These are phyloP conservation scores for Boletus sensibilis DNA, from an alignment of 768 basidiomycete genomes.

Conservation along the genomic window DNA sequence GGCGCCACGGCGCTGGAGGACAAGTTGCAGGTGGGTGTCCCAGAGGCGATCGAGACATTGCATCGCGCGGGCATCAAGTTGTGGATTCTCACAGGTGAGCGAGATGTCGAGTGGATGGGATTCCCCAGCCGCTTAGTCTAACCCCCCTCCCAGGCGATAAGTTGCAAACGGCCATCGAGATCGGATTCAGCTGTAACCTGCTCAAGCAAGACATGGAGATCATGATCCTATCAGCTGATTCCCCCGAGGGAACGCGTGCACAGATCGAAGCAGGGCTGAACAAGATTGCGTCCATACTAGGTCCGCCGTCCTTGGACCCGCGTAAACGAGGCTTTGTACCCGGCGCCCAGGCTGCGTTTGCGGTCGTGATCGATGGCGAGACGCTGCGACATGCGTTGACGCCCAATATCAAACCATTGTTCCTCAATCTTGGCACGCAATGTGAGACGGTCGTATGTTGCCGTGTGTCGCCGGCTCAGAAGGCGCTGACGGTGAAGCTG, in stretches of 20 bases:
- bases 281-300: slow-evolving; percentile 86
- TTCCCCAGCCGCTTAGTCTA: not conserved
- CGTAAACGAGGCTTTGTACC: slow-evolving; percentile 63
- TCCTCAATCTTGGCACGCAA: slow-evolving; percentile 90
- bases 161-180: slow-evolving; percentile 97
- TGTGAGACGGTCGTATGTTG: slow-evolving; percentile 99
- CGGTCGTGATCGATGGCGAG: slow-evolving; percentile 95
- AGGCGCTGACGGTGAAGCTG: slow-evolving; percentile 93
- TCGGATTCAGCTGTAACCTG: slow-evolving; percentile 93
- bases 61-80: slow-evolving; percentile 95
- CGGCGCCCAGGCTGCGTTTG: slow-evolving; percentile 74
- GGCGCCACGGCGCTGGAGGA: slow-evolving; percentile 97
- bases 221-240: slow-evolving; percentile 92
- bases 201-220: slow-evolving; percentile 94
- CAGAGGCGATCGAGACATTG: slow-evolving; percentile 90
- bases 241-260: slow-evolving; percentile 65
- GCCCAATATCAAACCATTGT: slow-evolving; percentile 75
- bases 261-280: slow-evolving; percentile 93
- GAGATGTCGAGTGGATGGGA: slow-evolving; percentile 10
- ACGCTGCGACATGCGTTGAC: slow-evolving; percentile 81
- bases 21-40: slow-evolving; percentile 95
- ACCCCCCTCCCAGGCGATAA: slow-evolving; percentile 71
- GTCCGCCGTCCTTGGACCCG: slow-evolving; percentile 65
- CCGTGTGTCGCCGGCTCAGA: slow-evolving; percentile 96
- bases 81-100: slow-evolving; percentile 90